Evolutionary conservation across 2,329 filamentous ascomycete genomes (phyloP), one percentile per base, ranked within the genome.

Genomic region (Atkinsonella texensis): DNA sequence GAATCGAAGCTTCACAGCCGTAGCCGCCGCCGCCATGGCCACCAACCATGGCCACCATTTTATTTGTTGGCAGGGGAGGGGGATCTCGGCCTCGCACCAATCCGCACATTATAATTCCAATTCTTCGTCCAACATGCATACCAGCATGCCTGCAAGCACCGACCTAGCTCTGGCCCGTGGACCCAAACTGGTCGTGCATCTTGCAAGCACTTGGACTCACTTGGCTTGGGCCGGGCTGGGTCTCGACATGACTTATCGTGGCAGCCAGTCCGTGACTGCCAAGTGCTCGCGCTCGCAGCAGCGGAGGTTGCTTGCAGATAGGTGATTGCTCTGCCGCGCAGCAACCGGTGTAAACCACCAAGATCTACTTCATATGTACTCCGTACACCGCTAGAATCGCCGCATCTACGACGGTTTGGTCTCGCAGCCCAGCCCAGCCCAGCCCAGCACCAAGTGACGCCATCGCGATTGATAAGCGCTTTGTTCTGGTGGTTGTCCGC

Each of bases 241-340:
- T 58, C 59, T 60, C 53, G 56, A 59, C 56, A 53, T 57, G 60
- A 57, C 59, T 59, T 18, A 60, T 70, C 67, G 66, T 70, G 67
- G 67, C 67, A 69, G 53, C 4, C 20, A 23, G 20, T 46, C 57
- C 55, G 42, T 59, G 57, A 59, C 56, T 57, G 57, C 53, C 44
- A 38, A 40, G 46, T 18, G 40, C 40, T 42, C 4, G 13, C 33
- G 33, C 33, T 35, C 13, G 33, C 7, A 35, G 9, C 33, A 35
- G 33, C 33, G 33, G 33, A 35, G 33, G 20, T 13, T 11, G 2
- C 9, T 35, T 13, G 13, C 13, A 2, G 2, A 13, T 5, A 35
- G 33, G 6, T 35, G 40, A 23, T 18, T 42, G 40, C 41, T 43
- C 41, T 20, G 18, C 17, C 17, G 41, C n/a, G 17, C 9, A 18